phyloP scores from a whole-genome alignment of 257 asterid species.

The Lavandula angustifolia region DNA sequence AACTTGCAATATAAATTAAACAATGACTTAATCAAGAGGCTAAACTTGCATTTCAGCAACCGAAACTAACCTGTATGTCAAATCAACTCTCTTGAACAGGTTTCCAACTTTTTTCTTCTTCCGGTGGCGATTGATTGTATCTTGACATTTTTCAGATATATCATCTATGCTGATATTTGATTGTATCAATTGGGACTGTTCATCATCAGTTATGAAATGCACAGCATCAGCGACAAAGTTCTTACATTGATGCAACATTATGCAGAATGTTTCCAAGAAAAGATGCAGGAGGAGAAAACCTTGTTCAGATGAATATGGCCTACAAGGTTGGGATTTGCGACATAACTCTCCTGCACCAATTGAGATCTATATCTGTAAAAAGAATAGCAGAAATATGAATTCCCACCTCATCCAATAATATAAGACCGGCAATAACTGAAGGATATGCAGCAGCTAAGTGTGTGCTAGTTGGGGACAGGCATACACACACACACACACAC shows the following conservation, averaged over 20 bases:
- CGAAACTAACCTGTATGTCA: constrained; percentile 67
- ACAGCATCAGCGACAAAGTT: constrained; percentile 27
- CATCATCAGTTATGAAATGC: constrained; percentile 29
- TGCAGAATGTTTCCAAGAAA: constrained; percentile 31
- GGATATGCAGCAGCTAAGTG: not conserved
- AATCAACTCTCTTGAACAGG: constrained; percentile 58
- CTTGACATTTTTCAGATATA: constrained; percentile 71
- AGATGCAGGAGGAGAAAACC: constrained; percentile 41
- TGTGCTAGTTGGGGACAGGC: too few species aligned
- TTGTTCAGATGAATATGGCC: constrained; percentile 89
- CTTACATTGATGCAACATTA: constrained; percentile 18
- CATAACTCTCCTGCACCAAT: constrained; percentile 42
- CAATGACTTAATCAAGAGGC: constrained; percentile 18
- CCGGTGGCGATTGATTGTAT: constrained; percentile 45
- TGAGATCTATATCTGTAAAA: constrained; percentile 64
- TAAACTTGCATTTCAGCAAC: constrained; percentile 25
- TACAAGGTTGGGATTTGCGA: constrained; percentile 60
- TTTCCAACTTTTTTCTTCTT: constrained; percentile 69
- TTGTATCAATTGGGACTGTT: constrained; percentile 58
- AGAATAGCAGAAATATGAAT: constrained; percentile 27
- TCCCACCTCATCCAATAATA: not conserved
- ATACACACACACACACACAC: too few species aligned
- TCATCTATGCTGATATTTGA: constrained; percentile 52
- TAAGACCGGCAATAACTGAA: constrained; percentile 21
- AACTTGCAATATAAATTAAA: constrained; percentile 24